phyloP scores from a whole-genome alignment of 306 rosid species.

The Macrotyloma uniflorum region DNA sequence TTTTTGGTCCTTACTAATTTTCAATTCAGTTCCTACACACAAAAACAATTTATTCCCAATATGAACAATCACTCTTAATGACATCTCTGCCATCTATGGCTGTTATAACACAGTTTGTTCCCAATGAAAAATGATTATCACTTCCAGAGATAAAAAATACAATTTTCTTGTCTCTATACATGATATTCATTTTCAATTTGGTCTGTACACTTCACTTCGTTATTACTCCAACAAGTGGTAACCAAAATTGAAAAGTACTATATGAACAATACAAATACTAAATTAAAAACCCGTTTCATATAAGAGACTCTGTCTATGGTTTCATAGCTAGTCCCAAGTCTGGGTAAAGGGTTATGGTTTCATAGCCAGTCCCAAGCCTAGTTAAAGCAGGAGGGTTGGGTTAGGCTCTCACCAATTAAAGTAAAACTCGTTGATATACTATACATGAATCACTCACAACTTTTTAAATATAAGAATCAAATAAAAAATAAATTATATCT shows the following conservation, averaged over 20 bases:
- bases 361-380: neutral
- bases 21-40: neutral
- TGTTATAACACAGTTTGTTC: neutral
- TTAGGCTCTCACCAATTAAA: neutral
- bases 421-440: neutral
- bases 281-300: neutral
- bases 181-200: neutral
- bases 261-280: neutral
- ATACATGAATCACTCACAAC: neutral
- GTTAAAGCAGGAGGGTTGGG: neutral
- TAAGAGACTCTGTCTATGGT: neutral
- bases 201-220: neutral
- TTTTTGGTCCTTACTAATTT: neutral
- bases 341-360: neutral
- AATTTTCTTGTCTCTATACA: neutral
- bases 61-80: neutral
- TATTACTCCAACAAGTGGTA: neutral
- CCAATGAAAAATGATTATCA: neutral
- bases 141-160: neutral
- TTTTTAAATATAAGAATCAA: neutral
- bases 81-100: neutral
- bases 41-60: neutral
- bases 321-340: neutral
- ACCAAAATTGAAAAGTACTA: conserved; percentile 22
- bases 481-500: neutral